These are phyloP conservation scores for Boletus fagicola DNA, from an alignment of 768 basidiomycete genomes.

Conservation along the genomic window DNA sequence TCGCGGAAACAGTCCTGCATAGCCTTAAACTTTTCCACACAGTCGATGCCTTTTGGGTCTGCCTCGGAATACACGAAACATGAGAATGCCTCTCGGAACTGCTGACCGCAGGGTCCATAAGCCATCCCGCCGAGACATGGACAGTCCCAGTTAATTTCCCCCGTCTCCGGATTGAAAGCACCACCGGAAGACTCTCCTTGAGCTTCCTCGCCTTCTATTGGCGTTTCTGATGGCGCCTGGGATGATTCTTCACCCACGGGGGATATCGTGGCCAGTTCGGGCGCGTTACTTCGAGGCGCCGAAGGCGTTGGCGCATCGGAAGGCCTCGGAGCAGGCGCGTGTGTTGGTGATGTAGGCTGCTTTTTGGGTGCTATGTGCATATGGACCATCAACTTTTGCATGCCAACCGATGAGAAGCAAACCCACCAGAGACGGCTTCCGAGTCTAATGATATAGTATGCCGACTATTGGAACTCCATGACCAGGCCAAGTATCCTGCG, in stretches of 20 bases:
- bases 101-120: slow-evolving; percentile 88
- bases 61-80: slow-evolving; percentile 94
- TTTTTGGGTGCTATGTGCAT: slow-evolving; percentile 21
- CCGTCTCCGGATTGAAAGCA: slow-evolving; percentile 94
- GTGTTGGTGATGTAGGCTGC: slow-evolving; percentile 1
- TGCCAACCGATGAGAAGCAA: background rate
- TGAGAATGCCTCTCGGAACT: slow-evolving; percentile 94
- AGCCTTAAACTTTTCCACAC: slow-evolving; percentile 93
- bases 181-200: slow-evolving; percentile 37
- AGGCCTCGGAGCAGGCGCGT: slow-evolving; percentile 5
- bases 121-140: slow-evolving; percentile 99
- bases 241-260: slow-evolving; percentile 10
- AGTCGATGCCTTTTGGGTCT: slow-evolving; percentile 97
- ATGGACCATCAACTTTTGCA: background rate
- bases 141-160: slow-evolving; percentile 99
- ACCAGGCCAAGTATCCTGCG: slow-evolving; percentile 50
- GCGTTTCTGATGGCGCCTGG: slow-evolving; percentile 1
- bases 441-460: slow-evolving; percentile 52
- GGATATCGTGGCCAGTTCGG: slow-evolving; percentile 2
- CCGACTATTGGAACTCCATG: slow-evolving; percentile 40
- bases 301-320: slow-evolving; percentile 23
- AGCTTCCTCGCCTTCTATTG: slow-evolving; percentile 23
- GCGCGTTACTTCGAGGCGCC: slow-evolving; percentile 19
- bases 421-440: slow-evolving; percentile 30
- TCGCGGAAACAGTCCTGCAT: slow-evolving; percentile 99